A percentile compares a stretch with the other conserved stretches of the same genome.
phyloP scores from a whole-genome alignment of 1,284 basidiomycete species.

The Heterobasidion parviporum region DNA sequence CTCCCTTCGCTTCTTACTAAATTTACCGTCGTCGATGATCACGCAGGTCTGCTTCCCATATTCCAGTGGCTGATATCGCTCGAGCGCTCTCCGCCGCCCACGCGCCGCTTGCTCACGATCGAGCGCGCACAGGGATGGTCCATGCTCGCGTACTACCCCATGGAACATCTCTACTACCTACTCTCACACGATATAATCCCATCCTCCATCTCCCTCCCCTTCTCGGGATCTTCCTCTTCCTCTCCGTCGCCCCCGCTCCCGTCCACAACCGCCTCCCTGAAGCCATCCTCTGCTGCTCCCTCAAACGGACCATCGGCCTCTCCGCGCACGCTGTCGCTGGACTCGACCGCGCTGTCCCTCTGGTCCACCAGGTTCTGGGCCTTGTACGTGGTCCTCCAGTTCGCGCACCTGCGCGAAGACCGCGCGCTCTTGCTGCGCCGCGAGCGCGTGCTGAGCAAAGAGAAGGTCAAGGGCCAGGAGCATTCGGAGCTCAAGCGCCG shows the following conservation, averaged over 20 bases:
- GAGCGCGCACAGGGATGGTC: slow-evolving; percentile 79
- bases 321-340: slow-evolving; percentile 24
- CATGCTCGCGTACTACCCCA: slow-evolving; percentile 76
- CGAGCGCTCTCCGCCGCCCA: slow-evolving; percentile 61
- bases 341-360: slow-evolving; percentile 39
- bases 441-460: slow-evolving; percentile 48
- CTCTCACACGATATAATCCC: slow-evolving; percentile 57
- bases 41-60: slow-evolving; percentile 63
- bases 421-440: slow-evolving; percentile 44
- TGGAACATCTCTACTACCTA: slow-evolving; percentile 75
- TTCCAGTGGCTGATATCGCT: slow-evolving; percentile 70
- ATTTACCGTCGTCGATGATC: not conserved
- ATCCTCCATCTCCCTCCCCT: slow-evolving; percentile 33
- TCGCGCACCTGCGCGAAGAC: slow-evolving; percentile 64
- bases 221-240: slow-evolving; percentile 19
- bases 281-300: slow-evolving; percentile 23
- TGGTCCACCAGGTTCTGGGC: slow-evolving; percentile 79
- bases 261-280: slow-evolving; percentile 5
- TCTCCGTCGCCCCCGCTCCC: not conserved
- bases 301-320: slow-evolving; percentile 14
- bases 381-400: slow-evolving; percentile 64
- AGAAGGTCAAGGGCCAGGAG: slow-evolving; percentile 47
- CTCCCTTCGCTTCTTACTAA: slow-evolving; percentile 1
- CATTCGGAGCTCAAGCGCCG: slow-evolving; percentile 47
- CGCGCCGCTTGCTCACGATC: slow-evolving; percentile 61